A percentile compares a stretch with the other conserved stretches of the same genome.
Evolutionary conservation across 2,329 filamentous ascomycete species (phyloP).

Genomic region (Aspergillus sp.): DNA sequence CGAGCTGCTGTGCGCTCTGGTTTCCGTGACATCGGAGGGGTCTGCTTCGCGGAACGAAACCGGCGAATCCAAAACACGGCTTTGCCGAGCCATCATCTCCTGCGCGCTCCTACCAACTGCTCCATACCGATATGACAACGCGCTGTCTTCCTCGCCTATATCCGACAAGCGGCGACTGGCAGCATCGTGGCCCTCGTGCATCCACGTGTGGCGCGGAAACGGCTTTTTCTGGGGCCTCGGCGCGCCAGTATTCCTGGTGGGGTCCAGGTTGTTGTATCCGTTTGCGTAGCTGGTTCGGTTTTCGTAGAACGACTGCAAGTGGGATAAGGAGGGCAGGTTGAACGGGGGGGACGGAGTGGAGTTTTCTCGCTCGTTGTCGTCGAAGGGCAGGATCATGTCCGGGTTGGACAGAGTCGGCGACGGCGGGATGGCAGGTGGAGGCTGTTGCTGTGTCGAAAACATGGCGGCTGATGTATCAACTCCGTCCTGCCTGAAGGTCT

Average conservation of each 20-base stretch:
- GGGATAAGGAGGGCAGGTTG: conserved; percentile 49
- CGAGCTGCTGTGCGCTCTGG: conserved; percentile 31
- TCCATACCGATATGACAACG: conserved; percentile 22
- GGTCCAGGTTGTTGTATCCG: conserved; percentile 10
- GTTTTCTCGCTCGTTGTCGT: conserved; percentile 53
- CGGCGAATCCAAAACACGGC: conserved; percentile 15
- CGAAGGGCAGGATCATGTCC: conserved; percentile 87
- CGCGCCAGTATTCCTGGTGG: background rate
- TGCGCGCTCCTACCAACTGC: conserved; percentile 3
- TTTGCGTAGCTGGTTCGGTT: conserved; percentile 15
- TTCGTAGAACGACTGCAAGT: conserved; percentile 37
- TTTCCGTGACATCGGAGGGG: conserved; percentile 51
- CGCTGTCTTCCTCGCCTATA: conserved; percentile 45
- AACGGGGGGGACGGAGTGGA: conserved; percentile 54
- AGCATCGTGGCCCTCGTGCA: conserved; percentile 37
- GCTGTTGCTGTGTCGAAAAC: conserved; percentile 14
- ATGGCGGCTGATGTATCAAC: conserved; percentile 5
- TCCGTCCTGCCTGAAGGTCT: background rate
- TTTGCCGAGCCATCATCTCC: background rate
- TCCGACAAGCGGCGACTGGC: conserved; percentile 45
- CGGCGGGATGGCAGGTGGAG: conserved; percentile 48
- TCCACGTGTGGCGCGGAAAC: conserved; percentile 36
- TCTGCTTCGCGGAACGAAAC: conserved; percentile 48
- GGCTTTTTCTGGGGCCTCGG: conserved; percentile 25
- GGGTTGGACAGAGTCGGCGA: conserved; percentile 90